Base-by-base conservation (phyloP, 2,329 filamentous ascomycete species). In the Lecanicillium sp. region DNA sequence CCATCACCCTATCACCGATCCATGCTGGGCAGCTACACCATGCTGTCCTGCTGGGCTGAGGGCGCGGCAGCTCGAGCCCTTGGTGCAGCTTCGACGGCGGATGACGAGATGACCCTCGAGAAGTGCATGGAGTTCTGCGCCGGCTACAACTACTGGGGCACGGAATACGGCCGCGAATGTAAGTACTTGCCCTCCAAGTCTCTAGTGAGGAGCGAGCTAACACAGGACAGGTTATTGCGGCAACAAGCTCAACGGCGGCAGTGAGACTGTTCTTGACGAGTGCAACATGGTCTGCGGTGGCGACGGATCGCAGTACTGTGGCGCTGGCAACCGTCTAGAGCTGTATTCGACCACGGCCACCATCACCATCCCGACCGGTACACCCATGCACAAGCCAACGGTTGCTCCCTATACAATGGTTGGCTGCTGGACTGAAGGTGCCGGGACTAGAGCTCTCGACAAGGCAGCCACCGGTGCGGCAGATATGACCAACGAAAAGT, bases 121-220 rank as follows among this genome's bases (percentile, higher is more conserved):
- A 59, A 54, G 30, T 74, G 70, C 50, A 60, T 62, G 56, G 44
- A 45, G 3, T 68, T 64, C 52, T 74, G 69, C 56, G 61, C 59
- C 3, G 58, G 56, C 2, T 73, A 63, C 49, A 54, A 58, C 33
- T 72, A 68, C 46, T 74, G 64, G 57, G 71, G 65, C 3, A 66
- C 69, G 5, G 70, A 75, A 47, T 74, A 69, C 44, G 68, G 69
- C 9, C 59, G 66, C 19, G 70, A 74, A 51, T 73, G 69, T 64
- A 42, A 58, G 59, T 53, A 35, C 1, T 12, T 15, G 13, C 15
- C 2, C 13, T 10, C 17, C 18, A 35, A n/a, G 27, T n/a, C 32
- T 27, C 4, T 3, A 34, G 15, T n/a, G n/a, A 14, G 28, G 31
- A 18, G 2, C 25, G 33, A 33, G n/a, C 44, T 45, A 29, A 42